Evolutionary conservation across 2,329 filamentous ascomycete species (phyloP), one percentile per base, ranked within the genome.

Genomic region (Xylariaceae sp.): DNA sequence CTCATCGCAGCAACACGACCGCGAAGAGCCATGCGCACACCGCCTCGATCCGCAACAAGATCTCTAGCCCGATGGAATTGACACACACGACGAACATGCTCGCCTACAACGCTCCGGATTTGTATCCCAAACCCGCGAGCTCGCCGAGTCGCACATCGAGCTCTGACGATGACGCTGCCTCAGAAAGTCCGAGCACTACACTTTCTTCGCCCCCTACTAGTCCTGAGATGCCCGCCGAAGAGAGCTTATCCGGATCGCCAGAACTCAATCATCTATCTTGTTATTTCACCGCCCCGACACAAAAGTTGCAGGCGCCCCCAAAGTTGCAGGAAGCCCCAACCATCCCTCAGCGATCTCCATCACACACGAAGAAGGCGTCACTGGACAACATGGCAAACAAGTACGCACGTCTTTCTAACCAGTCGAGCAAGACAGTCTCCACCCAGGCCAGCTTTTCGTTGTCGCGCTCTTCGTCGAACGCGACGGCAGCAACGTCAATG

Each of bases 61-160:
- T 99, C 66, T 99, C 94, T 1, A 82, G 79, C 3, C 94, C 94
- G 0, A 79, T 96, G 46, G 85, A 90, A 69, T 79, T 99, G 55
- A 76, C 96, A 43, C 95, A 94, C 52, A 96, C 92, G 5, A 97
- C 94, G 60, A 99, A 97, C 71, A 90, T 95, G 81, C 85, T 96
- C 47, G 90, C 90, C 7, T 96, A 96, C 78, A 92, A 92, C 65
- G 91, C 94, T 10, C 92, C 92, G 44, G 87, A 96, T 65, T 84
- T 96, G 18, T 73, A 77, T 64, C 63, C 67, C 57, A 62, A 64
- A 27, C 75, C 79, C 2, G 71, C 76, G n/a, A 60, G 66, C n/a
- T 73, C 74, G 11, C 74, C 74, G 64, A 75, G 75, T 60, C 73
- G 71, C 30, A 75, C 78, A 2, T 72, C 69, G 51, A 77, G 78